Base-by-base conservation (phyloP, 495 filamentous ascomycete genomes). In the Cercophora scortea region DNA sequence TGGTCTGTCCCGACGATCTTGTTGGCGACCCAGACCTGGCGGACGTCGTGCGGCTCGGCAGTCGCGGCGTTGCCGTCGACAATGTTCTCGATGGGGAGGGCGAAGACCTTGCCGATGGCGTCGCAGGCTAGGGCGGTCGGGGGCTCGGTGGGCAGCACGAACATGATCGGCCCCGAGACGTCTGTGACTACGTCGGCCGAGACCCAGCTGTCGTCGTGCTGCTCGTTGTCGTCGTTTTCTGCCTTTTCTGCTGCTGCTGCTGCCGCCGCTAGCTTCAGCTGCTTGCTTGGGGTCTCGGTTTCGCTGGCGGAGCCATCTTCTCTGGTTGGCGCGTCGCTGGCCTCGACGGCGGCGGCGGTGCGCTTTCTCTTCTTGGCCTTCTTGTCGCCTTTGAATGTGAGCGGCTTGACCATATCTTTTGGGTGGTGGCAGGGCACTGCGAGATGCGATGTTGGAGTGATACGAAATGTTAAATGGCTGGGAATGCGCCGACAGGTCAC, bases 351-450 rank as follows among this genome's bases (percentile, higher is more conserved):
- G 39, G 69, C 68, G 57, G 71, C 68, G 25, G 71, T 62, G 42
- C 83, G 78, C 72, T 95, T 97, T 64, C 90, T 80, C 69, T 96
- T 97, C 67, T 94, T 97, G 19, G 82, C 71, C 70, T 92, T 91
- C 67, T 90, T 96, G 69, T 98, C 94, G 74, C 93, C 93, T 74
- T 98, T 98, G 76, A 98, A 98, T 38, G 79, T 75, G 42, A 98
- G 76, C 42, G 92, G 80, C 67, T 94, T 96, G 48, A 95, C 78
- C 81, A 84, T 84, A 25, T 25, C 5, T 25, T 2, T 25, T 25
- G 25, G 2, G 2, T 25, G 25, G 25, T 25, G 2, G 25, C 25
- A 25, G 5, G 25, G 25, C 5, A 5, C 2, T 25, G 25, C 25
- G 25, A 2, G 2, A 25, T 25, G 25, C 25, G 25, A 25, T 25